Percentiles rank a stretch among this genome's conserved stretches.
Conservation (phyloP, 202 grass and related monocot species). For the Panicum virgatum region DNA sequence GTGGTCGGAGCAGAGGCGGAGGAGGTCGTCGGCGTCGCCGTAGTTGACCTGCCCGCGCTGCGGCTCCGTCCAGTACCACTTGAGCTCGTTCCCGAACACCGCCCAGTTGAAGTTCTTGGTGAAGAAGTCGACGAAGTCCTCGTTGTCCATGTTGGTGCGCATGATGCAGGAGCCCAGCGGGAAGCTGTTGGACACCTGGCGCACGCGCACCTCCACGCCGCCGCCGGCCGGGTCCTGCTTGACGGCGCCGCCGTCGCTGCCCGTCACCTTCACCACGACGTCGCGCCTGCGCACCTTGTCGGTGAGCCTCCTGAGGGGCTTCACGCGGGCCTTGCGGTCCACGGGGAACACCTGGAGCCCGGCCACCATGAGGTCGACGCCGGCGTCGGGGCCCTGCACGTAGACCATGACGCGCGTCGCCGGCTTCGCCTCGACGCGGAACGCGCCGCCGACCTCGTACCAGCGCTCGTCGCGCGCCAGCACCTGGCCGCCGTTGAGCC, state of each 20-base stretch:
- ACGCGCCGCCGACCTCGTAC: constrained; percentile 83
- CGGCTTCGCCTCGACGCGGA: constrained; percentile 66
- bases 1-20: constrained; percentile 74
- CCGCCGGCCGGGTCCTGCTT: neutral
- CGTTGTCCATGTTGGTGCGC: constrained; percentile 92
- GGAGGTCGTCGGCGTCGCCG: constrained; percentile 78
- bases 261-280: constrained; percentile 63
- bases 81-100: constrained; percentile 94
- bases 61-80: constrained; percentile 95
- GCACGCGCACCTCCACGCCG: constrained; percentile 51
- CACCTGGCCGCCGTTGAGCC: constrained; percentile 80
- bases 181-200: constrained; percentile 78
- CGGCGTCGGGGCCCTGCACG: constrained; percentile 66
- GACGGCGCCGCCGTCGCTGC: neutral
- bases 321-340: constrained; percentile 50
- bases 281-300: constrained; percentile 76
- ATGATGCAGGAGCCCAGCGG: constrained; percentile 84
- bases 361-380: constrained; percentile 87
- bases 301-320: constrained; percentile 56
- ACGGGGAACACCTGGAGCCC: constrained; percentile 85
- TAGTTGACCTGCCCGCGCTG: constrained; percentile 71
- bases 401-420: constrained; percentile 60
- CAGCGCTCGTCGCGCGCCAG: constrained; percentile 64
- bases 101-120: constrained; percentile 86
- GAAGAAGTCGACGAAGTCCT: constrained; percentile 89